Conservation (phyloP, 805 yeast species). For the Citeromyces nyonsensis region DNA sequence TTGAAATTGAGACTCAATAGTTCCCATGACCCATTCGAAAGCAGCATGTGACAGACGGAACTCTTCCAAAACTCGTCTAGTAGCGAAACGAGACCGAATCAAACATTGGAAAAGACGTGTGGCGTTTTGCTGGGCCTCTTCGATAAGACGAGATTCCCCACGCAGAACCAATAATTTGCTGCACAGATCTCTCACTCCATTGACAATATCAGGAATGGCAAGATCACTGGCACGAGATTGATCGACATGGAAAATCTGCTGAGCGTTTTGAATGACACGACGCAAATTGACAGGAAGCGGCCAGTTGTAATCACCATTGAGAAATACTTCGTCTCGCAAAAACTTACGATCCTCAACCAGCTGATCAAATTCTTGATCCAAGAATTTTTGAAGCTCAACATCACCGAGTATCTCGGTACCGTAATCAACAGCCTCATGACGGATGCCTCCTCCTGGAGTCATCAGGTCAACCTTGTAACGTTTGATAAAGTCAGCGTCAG, state of each 20-base stretch:
- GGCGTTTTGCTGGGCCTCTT: constrained; percentile 89
- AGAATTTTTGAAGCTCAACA: constrained; percentile 58
- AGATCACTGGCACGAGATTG: constrained; percentile 82
- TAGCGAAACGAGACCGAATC: constrained; percentile 81
- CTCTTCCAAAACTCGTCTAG: constrained; percentile 86
- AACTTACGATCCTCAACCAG: constrained; percentile 62
- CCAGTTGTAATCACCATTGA: constrained; percentile 93
- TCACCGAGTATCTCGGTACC: constrained; percentile 89
- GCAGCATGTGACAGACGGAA: constrained; percentile 73
- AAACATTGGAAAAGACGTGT: constrained; percentile 81
- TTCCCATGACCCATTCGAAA: constrained; percentile 93
- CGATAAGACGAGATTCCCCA: constrained; percentile 57
- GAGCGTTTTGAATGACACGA: constrained; percentile 93
- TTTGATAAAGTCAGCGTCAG: constrained; percentile 67
- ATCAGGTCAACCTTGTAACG: constrained; percentile 80
- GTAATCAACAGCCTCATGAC: constrained; percentile 68
- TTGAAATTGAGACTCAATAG: constrained; percentile 85
- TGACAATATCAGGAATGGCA: constrained; percentile 67
- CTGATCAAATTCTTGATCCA: constrained; percentile 79
- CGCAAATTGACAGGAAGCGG: constrained; percentile 95
- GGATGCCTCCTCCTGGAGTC: constrained; percentile 46
- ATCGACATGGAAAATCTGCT: constrained; percentile 90
- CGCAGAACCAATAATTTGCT: constrained; percentile 61
- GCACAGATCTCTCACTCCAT: constrained; percentile 55
- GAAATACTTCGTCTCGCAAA: constrained; percentile 68